Conservation (phyloP, 345 rosid species). For the Chamaenerion angustifolium region DNA sequence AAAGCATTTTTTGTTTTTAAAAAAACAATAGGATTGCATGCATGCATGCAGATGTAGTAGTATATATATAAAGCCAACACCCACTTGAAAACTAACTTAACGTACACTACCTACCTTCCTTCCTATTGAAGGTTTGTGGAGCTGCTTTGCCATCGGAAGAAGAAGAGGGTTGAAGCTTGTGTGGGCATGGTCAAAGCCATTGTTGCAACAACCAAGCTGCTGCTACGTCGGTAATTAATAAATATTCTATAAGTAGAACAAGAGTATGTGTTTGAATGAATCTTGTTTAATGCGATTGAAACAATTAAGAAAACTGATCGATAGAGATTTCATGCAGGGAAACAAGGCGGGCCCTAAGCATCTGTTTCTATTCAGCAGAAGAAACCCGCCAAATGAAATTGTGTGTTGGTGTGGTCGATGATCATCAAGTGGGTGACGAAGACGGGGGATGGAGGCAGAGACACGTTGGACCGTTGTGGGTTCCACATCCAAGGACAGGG, state of each 20-base stretch:
- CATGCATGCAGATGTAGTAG: neutral
- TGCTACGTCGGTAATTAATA: slow-evolving; percentile 1
- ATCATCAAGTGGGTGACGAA: neutral
- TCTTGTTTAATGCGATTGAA: too few relatives aligned
- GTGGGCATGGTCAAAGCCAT: neutral
- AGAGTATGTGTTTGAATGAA: too few relatives aligned
- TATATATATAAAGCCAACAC: neutral
- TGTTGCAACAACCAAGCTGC: slow-evolving; percentile 1
- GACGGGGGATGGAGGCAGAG: neutral
- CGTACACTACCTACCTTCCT: too few relatives aligned
- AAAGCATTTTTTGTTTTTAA: too few relatives aligned
- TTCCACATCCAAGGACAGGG: slow-evolving; percentile 12
- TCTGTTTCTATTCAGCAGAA: too few relatives aligned
- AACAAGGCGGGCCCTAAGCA: neutral
- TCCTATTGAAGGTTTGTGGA: neutral
- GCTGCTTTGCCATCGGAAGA: neutral
- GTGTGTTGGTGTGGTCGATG: neutral
- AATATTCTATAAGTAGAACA: too few relatives aligned
- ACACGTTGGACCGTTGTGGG: slow-evolving; percentile 4
- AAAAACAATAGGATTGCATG: neutral
- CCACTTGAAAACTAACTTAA: neutral
- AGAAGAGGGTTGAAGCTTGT: too few relatives aligned
- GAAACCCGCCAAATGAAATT: too few relatives aligned
- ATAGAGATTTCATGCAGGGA: neutral
- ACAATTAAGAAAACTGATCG: too few relatives aligned